Evolutionary conservation across 2,329 filamentous ascomycete genomes (phyloP), one percentile per base, ranked within the genome.

Genomic region (Cladophialophora bantiana): DNA sequence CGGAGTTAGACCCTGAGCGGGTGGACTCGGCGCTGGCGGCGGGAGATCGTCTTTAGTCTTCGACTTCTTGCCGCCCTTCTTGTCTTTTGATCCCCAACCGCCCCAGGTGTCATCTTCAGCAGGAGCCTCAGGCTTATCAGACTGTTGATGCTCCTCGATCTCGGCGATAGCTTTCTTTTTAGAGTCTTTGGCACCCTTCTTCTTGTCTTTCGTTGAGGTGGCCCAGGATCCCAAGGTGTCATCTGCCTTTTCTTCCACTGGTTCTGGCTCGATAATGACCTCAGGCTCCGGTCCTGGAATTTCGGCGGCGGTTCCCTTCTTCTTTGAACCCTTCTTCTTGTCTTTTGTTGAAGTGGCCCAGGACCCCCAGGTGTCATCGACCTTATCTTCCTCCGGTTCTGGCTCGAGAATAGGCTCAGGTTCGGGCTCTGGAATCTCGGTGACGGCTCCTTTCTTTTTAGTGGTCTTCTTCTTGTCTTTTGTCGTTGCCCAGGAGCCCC

Each of bases 251-350:
- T 62, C 64, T 54, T 75, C 71, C 3, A 65, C 55, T 18, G 62
- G 59, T 31, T 68, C 64, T 26, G 68, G 62, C 36, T 66, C 69
- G 20, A 62, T 60, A n/a, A 64, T 50, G 18, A 26, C 7, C 45
- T 50, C 45, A 7, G 45, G 45, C 38, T 42, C 38, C 4, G 38
- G 12, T 3, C 3, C 12, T n/a, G 38, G 13, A 42, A 15, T 15
- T 42, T 42, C 36, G n/a, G 66, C 66, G 45, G 60, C n/a, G 34
- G 68, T 50, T 10, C 57, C 57, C 76, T 78, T 75, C 68, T 79
- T 83, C 65, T 83, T 80, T 38, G 80, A 78, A 68, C 82, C 82
- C 73, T 82, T 81, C 61, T 80, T 82, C 72, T 83, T 82, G 72
- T 81, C 83, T 71, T 83, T 82, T 64, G 78, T 76, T 64, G 79